These are phyloP conservation scores for Euclidium syriacum DNA, from an alignment of 345 rosid species.

Conservation along the genomic window DNA sequence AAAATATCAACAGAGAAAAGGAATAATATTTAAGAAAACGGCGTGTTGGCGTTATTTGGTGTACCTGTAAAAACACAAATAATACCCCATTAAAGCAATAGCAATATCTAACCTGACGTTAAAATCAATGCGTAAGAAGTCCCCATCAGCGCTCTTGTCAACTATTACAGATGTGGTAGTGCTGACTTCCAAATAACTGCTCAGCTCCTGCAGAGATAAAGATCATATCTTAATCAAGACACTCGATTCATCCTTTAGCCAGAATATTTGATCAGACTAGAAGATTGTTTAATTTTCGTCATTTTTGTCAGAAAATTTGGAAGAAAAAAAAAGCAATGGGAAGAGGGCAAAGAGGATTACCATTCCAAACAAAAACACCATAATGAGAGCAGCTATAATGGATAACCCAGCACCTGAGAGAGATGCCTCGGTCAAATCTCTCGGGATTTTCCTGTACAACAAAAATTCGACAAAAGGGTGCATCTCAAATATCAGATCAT, in stretches of 20 bases:
- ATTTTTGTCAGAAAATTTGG: no score
- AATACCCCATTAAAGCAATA: background rate
- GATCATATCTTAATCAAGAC: constrained; percentile 1
- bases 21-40: background rate
- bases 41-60: background rate
- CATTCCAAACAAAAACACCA: constrained; percentile 98
- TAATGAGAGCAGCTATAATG: constrained; percentile 71
- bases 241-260: background rate
- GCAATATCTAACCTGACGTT: constrained; percentile 64
- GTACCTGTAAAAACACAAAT: background rate
- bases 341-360: constrained; percentile 29
- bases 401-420: constrained; percentile 97
- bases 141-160: constrained; percentile 91
- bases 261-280: background rate
- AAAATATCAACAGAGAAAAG: background rate
- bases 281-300: no score
- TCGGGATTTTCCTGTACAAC: constrained; percentile 83
- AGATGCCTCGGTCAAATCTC: constrained; percentile 99
- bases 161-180: constrained; percentile 83
- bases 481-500: background rate
- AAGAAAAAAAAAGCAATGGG: background rate
- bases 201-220: constrained; percentile 63
- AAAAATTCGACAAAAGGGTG: background rate
- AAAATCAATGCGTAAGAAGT: constrained; percentile 86
- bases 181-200: constrained; percentile 62